A percentile compares a stretch with the other conserved stretches of the same genome.
These are phyloP conservation scores for Penicillium sp. DNA, from an alignment of 2,329 filamentous ascomycete genomes.

Conservation along the genomic window DNA sequence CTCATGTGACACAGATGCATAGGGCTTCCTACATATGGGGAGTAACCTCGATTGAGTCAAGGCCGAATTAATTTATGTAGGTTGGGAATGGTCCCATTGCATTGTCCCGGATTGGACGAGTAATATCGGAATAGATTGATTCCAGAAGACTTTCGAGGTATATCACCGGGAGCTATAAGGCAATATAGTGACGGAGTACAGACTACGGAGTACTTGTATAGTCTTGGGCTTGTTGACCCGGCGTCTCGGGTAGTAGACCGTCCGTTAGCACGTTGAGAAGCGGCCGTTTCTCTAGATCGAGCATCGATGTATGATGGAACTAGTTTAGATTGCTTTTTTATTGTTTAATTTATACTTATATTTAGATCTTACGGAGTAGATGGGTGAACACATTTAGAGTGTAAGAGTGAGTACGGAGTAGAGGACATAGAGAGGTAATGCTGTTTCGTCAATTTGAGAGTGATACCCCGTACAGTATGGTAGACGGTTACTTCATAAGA, in stretches of 20 bases:
- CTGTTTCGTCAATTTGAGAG: no score
- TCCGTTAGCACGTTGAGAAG: conserved; percentile 8
- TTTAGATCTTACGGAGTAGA: background rate
- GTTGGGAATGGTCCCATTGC: background rate
- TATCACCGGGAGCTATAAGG: background rate
- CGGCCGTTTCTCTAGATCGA: conserved; percentile 7
- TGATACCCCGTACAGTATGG: no score
- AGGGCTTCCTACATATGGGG: conserved; percentile 2
- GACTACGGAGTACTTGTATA: background rate
- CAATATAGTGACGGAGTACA: no score
- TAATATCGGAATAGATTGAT: conserved; percentile 1
- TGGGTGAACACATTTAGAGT: no score
- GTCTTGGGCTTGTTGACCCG: conserved; percentile 1
- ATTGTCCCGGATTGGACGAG: background rate
- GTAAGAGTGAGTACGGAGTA: no score
- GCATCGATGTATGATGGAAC: conserved; percentile 1
- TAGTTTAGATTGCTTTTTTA: background rate
- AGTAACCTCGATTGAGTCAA: background rate
- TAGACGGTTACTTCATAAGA: background rate
- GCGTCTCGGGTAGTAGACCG: background rate
- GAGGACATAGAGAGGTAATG: no score
- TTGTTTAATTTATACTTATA: background rate
- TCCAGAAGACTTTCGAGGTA: background rate
- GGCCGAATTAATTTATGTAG: background rate
- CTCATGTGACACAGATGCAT: conserved; percentile 14